Evolutionary conservation across 305 asterid species (phyloP).

Genomic region (Solanum hybrid): DNA sequence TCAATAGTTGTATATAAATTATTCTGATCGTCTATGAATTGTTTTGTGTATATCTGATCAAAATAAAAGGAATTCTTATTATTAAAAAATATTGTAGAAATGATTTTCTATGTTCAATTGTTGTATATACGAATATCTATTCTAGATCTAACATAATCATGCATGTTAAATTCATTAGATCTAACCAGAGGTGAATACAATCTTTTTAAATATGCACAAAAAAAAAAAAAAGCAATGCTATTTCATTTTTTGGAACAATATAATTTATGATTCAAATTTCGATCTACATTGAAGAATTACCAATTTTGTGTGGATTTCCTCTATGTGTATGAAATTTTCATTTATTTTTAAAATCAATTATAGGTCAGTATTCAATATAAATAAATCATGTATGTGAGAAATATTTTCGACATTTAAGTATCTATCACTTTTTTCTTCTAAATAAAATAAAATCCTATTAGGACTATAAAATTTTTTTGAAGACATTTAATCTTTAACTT

Average conservation of each 20-base stretch:
- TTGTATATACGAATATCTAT: background rate
- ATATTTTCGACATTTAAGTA: background rate
- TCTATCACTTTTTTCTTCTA: too few relatives aligned
- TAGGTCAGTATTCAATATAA: background rate
- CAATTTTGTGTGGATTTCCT: too few relatives aligned
- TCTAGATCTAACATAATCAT: background rate
- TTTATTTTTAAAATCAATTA: background rate
- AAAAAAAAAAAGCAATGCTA: background rate
- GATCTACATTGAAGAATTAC: background rate
- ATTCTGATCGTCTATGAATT: too few relatives aligned
- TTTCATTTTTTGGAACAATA: background rate
- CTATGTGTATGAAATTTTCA: background rate
- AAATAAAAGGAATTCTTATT: background rate
- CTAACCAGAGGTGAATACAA: background rate
- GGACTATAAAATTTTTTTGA: background rate
- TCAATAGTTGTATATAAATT: background rate
- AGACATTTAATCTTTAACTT: background rate
- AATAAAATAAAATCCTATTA: too few relatives aligned
- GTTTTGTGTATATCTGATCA: too few relatives aligned
- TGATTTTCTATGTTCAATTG: too few relatives aligned
- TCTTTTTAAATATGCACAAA: background rate
- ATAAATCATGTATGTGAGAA: background rate
- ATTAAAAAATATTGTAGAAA: too few relatives aligned
- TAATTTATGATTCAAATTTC: background rate
- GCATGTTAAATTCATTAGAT: background rate